Evolutionary conservation across 495 filamentous ascomycete species (phyloP).

Genomic region (Talaromyces liani): DNA sequence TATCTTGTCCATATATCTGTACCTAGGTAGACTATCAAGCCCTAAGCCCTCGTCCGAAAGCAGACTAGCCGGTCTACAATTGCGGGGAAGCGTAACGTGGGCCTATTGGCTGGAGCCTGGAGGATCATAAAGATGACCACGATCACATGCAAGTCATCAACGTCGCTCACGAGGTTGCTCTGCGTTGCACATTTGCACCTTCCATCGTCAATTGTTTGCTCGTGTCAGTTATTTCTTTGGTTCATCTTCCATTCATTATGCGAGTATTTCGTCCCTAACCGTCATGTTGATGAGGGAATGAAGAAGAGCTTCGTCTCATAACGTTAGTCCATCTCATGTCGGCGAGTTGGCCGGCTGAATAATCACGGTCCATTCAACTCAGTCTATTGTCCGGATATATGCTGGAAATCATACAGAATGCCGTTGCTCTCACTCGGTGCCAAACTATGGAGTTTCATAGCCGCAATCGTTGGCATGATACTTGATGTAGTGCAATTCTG

Average conservation of each 20-base stretch:
- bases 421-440: constrained; percentile 20
- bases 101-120: not conserved
- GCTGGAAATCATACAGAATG: not conserved
- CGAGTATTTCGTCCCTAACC: not conserved
- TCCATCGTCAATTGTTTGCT: too few species aligned
- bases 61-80: not conserved
- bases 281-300: not conserved
- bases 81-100: not conserved
- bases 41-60: constrained; percentile 6
- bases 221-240: not conserved
- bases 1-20: not conserved
- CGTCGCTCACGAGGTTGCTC: not conserved
- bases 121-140: not conserved
- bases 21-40: not conserved
- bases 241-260: not conserved
- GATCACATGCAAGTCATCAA: constrained; percentile 6
- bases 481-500: constrained; percentile 59
- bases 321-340: not conserved
- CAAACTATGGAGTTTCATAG: constrained; percentile 26
- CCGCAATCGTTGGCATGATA: constrained; percentile 46
- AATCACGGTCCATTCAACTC: not conserved
- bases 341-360: not conserved
- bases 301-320: not conserved
- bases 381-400: not conserved
- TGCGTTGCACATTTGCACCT: not conserved